A percentile compares a stretch with the other conserved stretches of the same genome.
Conservation (phyloP, 2,329 filamentous ascomycete species). For the Thelonectria discophora region DNA sequence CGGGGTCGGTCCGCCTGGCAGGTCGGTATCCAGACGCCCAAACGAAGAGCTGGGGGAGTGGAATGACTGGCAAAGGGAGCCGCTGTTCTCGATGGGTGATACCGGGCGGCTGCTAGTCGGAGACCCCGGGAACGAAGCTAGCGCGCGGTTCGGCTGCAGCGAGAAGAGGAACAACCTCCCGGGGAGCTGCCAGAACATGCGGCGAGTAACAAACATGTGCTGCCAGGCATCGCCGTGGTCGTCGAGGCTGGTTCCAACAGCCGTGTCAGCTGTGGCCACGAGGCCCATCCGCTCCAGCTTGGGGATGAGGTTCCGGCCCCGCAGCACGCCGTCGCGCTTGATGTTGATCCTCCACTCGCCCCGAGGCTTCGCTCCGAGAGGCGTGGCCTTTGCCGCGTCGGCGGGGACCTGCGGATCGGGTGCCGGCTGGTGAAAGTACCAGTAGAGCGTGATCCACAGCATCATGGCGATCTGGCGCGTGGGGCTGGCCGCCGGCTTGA, state of each 20-base stretch:
- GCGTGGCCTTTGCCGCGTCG: constrained; percentile 70
- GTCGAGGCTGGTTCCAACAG: constrained; percentile 72
- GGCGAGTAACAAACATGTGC: constrained; percentile 81
- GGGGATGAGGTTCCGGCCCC: constrained; percentile 81
- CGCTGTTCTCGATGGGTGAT: constrained; percentile 54
- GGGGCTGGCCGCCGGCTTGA: constrained; percentile 80
- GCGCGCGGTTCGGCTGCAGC: constrained; percentile 65
- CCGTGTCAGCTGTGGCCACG: constrained; percentile 77
- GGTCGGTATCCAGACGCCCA: constrained; percentile 46
- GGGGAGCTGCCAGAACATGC: constrained; percentile 92
- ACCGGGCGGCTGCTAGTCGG: constrained; percentile 62
- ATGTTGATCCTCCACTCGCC: constrained; percentile 90
- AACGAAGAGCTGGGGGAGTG: constrained; percentile 42
- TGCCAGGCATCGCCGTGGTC: constrained; percentile 74
- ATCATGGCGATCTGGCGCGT: constrained; percentile 95
- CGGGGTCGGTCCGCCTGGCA: constrained; percentile 52
- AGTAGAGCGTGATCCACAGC: constrained; percentile 93
- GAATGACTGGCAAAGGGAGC: constrained; percentile 39
- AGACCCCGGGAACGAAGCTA: constrained; percentile 57
- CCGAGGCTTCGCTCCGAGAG: constrained; percentile 74
- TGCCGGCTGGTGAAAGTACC: constrained; percentile 93
- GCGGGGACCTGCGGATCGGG: constrained; percentile 73
- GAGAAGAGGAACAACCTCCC: constrained; percentile 89
- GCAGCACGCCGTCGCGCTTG: constrained; percentile 86
- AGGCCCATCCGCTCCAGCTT: constrained; percentile 96